A percentile compares a stretch with the other conserved stretches of the same genome.
These are phyloP conservation scores for Tricholoma flavovirens DNA, from an alignment of 768 basidiomycete genomes.

Conservation along the genomic window DNA sequence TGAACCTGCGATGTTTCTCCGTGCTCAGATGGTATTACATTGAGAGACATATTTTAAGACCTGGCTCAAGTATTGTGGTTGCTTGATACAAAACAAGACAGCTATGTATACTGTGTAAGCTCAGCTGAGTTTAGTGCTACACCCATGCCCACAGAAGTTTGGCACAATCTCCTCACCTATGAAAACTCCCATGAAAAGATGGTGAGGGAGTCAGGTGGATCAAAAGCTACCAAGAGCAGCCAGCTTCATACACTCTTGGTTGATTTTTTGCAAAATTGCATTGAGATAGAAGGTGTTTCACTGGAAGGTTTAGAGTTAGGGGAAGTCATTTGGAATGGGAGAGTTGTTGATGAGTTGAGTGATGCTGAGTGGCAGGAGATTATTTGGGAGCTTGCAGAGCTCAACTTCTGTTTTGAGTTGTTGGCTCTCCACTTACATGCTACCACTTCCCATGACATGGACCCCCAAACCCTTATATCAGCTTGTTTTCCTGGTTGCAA, in stretches of 20 bases:
- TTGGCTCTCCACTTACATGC: neutral
- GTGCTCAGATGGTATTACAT: neutral
- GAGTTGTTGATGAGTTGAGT: neutral
- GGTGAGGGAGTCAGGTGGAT: no score
- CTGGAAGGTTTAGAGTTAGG: neutral
- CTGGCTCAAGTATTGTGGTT: constrained; percentile 2
- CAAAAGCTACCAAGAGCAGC: neutral
- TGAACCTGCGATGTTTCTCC: neutral
- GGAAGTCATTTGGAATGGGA: neutral
- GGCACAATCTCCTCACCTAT: constrained; percentile 1
- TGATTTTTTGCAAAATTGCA: neutral
- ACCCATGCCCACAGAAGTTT: constrained; percentile 6
- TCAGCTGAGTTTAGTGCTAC: neutral
- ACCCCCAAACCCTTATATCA: no score
- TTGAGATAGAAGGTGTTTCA: neutral
- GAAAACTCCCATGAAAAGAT: neutral
- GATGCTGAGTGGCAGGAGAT: neutral
- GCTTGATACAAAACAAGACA: no score
- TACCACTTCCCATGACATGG: no score
- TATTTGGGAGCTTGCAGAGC: neutral
- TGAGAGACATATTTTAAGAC: neutral
- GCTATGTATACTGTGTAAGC: neutral
- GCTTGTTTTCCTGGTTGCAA: no score
- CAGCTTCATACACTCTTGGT: neutral
- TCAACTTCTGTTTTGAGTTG: neutral